phyloP scores from a whole-genome alignment of 2,329 filamentous ascomycete species.

The Chaetomiaceae sp. region DNA sequence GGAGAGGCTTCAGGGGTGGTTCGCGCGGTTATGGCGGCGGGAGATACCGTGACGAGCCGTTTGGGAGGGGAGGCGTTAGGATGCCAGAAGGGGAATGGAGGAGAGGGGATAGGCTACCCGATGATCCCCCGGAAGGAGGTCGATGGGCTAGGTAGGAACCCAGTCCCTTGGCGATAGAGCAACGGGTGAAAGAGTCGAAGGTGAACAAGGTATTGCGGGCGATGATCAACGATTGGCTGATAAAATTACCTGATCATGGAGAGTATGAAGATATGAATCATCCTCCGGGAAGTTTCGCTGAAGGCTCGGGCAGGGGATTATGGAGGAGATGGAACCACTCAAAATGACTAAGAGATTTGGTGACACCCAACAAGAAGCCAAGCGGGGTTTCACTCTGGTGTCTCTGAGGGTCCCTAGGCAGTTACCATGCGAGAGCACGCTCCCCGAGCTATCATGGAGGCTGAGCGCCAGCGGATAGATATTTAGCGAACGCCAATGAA shows the following conservation, averaged over 20 bases:
- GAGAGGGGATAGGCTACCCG: conserved; percentile 59
- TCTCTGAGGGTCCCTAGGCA: too few species aligned
- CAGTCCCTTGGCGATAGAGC: neutral
- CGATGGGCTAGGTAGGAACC: conserved; percentile 33
- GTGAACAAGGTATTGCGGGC: neutral
- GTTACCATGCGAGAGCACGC: too few species aligned
- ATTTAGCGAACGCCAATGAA: too few species aligned
- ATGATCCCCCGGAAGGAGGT: conserved; percentile 40
- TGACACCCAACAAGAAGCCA: neutral
- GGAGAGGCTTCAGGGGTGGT: conserved; percentile 3
- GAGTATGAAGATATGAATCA: neutral
- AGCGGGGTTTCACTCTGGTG: too few species aligned
- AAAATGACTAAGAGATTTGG: neutral
- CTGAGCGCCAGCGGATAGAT: neutral
- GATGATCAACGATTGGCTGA: neutral
- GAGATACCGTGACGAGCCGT: conserved; percentile 8
- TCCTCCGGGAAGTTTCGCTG: neutral
- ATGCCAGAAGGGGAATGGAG: conserved; percentile 60
- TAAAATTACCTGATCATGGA: neutral
- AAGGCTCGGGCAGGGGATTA: neutral
- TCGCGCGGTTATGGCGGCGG: conserved; percentile 28
- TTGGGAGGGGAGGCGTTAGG: conserved; percentile 23
- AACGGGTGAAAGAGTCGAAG: too few species aligned
- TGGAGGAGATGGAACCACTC: neutral
- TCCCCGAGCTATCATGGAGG: too few species aligned